phyloP scores from a whole-genome alignment of 2,329 filamentous ascomycete genomes.

The Fusarium coffeatum region DNA sequence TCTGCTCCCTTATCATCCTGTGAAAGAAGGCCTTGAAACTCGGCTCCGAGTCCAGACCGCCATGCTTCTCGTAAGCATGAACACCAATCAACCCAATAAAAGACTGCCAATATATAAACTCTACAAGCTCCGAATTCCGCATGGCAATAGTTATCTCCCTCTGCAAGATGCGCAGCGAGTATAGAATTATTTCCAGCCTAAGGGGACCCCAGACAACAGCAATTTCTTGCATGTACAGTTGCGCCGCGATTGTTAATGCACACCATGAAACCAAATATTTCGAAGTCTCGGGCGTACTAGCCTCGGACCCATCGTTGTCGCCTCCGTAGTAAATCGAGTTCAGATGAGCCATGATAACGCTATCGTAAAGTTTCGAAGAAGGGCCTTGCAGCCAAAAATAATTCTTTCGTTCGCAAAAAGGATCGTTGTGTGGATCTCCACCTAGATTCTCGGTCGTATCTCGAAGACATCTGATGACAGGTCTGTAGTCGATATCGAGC shows the following conservation, averaged over 20 bases:
- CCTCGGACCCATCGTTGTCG: rapidly evolving
- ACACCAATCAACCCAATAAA: not conserved
- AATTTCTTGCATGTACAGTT: constrained; percentile 11
- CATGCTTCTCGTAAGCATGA: not conserved
- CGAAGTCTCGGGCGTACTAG: not conserved
- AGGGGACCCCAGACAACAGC: not conserved
- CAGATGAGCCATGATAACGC: not conserved
- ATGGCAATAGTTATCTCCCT: not conserved
- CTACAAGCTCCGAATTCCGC: not conserved
- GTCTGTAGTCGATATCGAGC: not conserved
- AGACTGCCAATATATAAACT: not conserved
- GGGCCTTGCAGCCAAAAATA: constrained; percentile 1
- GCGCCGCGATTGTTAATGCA: not conserved
- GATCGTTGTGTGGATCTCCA: not conserved
- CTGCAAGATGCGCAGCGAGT: not conserved
- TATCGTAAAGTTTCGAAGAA: not conserved
- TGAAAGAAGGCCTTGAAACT: not conserved
- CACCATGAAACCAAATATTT: constrained; percentile 4
- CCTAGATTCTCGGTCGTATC: not conserved
- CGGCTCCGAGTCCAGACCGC: not conserved
- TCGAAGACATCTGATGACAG: not conserved
- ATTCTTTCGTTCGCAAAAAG: not conserved
- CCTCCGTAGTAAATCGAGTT: not conserved
- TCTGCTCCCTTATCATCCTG: not conserved
- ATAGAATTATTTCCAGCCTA: not conserved